A percentile compares a stretch with the other conserved stretches of the same genome.
Conservation (phyloP, 768 basidiomycete genomes). For the Pleurotus salmoneostramineus region DNA sequence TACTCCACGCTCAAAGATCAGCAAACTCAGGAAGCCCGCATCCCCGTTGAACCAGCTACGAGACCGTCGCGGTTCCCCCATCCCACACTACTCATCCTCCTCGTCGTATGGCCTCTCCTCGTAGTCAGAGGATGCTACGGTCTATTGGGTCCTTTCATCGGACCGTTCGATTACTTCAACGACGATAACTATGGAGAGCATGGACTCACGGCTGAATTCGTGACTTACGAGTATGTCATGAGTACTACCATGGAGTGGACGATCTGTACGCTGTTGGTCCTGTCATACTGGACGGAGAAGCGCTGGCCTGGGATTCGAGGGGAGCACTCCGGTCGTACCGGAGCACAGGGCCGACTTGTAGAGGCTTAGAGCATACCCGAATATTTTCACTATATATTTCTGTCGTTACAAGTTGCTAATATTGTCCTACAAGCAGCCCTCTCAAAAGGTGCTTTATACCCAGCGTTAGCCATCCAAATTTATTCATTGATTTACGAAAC, state of each 20-base stretch:
- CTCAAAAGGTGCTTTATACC: too few relatives aligned
- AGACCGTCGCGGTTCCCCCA: constrained; percentile 15
- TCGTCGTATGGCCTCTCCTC: constrained; percentile 26
- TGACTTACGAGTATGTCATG: constrained; percentile 23
- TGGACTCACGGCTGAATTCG: constrained; percentile 17
- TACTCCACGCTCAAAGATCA: background rate
- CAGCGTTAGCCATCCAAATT: too few relatives aligned
- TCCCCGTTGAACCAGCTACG: background rate
- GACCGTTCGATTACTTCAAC: constrained; percentile 22
- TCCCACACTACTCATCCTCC: constrained; percentile 22
- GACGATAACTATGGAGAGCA: constrained; percentile 17
- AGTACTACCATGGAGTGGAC: constrained; percentile 23
- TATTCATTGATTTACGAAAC: too few relatives aligned
- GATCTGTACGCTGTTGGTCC: constrained; percentile 18
- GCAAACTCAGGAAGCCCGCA: background rate
- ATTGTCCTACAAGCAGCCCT: too few relatives aligned
- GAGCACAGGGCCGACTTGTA: too few relatives aligned
- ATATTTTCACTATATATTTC: too few relatives aligned
- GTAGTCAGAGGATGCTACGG: constrained; percentile 29
- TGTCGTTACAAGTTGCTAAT: too few relatives aligned
- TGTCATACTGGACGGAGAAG: background rate
- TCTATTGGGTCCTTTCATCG: constrained; percentile 20
- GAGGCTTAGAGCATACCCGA: too few relatives aligned
- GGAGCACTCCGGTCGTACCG: background rate
- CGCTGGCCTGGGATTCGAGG: background rate